Evolutionary conservation across 2,329 filamentous ascomycete species (phyloP).

Genomic region (Trichoderma lentiforme): DNA sequence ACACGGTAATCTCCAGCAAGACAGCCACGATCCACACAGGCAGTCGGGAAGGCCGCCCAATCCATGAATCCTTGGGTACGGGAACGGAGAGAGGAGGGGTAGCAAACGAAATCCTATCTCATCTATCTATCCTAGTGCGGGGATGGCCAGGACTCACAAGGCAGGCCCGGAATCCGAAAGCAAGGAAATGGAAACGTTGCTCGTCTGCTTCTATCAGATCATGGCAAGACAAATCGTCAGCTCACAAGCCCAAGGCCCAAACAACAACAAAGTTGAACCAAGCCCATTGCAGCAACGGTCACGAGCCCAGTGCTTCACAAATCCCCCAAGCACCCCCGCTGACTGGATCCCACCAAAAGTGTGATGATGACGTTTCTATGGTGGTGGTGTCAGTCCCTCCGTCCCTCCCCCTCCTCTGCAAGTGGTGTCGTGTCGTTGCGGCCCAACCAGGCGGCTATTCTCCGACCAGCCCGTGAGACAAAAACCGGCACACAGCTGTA

Average conservation of each 20-base stretch:
- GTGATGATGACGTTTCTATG: not conserved
- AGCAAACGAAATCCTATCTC: not conserved
- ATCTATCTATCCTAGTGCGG: not conserved
- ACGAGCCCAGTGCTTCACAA: constrained; percentile 7
- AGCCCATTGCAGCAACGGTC: not conserved
- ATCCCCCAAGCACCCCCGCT: not conserved
- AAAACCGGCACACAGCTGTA: not conserved
- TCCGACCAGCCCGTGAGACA: constrained; percentile 13
- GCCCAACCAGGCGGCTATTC: constrained; percentile 11
- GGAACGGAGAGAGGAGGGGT: not conserved
- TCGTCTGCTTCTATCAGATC: constrained; percentile 1
- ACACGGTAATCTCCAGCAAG: constrained; percentile 17
- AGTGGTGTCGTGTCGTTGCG: not conserved
- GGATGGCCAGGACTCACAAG: not conserved
- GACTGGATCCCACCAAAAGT: not conserved
- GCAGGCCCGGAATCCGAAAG: not conserved
- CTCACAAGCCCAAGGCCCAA: not conserved
- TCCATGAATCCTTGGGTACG: not conserved
- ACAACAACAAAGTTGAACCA: not conserved
- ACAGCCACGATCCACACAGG: constrained; percentile 12
- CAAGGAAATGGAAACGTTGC: not conserved
- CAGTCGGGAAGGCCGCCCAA: constrained; percentile 11
- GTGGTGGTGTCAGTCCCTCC: not conserved
- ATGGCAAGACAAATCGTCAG: not conserved
- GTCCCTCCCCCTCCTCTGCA: not conserved